A percentile compares a stretch with the other conserved stretches of the same genome.
These are phyloP conservation scores for Martensiomyces pterosporus DNA, from an alignment of 192 early-diverging fungal species.

Conservation along the genomic window DNA sequence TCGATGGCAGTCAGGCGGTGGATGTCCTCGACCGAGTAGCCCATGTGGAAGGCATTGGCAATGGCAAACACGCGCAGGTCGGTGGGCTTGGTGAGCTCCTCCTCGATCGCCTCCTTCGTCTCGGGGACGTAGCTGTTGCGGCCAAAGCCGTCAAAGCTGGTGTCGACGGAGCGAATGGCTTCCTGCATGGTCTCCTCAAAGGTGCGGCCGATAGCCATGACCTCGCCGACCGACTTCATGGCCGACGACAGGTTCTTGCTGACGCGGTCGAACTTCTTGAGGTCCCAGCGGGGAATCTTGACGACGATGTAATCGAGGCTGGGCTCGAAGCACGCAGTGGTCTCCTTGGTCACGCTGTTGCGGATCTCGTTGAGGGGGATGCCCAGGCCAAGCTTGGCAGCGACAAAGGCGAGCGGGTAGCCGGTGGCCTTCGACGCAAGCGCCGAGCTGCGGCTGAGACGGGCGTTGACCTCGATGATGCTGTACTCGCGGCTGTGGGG, in stretches of 20 bases:
- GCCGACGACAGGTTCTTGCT: slow-evolving; percentile 82
- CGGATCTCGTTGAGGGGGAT: slow-evolving; percentile 89
- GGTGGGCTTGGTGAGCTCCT: slow-evolving; percentile 85
- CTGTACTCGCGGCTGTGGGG: slow-evolving; percentile 92
- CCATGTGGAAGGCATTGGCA: slow-evolving; percentile 89
- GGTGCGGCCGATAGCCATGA: slow-evolving; percentile 95
- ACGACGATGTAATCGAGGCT: slow-evolving; percentile 87
- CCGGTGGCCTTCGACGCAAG: slow-evolving; percentile 98
- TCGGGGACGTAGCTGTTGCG: slow-evolving; percentile 60
- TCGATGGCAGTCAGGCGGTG: slow-evolving; percentile 90
- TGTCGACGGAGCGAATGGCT: slow-evolving; percentile 89
- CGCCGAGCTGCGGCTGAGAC: slow-evolving; percentile 87
- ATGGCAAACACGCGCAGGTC: slow-evolving; percentile 96
- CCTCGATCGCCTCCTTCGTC: slow-evolving; percentile 69
- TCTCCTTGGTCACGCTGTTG: slow-evolving; percentile 93
- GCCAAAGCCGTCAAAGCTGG: slow-evolving; percentile 78
- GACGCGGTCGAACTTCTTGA: slow-evolving; percentile 95
- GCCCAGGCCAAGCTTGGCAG: slow-evolving; percentile 93
- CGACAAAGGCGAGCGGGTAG: slow-evolving; percentile 97
- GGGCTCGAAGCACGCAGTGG: slow-evolving; percentile 97
- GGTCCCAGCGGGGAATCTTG: slow-evolving; percentile 88
- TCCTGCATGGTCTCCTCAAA: slow-evolving; percentile 99
- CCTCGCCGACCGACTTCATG: slow-evolving; percentile 98
- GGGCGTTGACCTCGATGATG: slow-evolving; percentile 99
- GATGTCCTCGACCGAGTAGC: slow-evolving; percentile 90